phyloP scores from a whole-genome alignment of 2,329 filamentous ascomycete genomes.

The Dactylonectria estremocensis region DNA sequence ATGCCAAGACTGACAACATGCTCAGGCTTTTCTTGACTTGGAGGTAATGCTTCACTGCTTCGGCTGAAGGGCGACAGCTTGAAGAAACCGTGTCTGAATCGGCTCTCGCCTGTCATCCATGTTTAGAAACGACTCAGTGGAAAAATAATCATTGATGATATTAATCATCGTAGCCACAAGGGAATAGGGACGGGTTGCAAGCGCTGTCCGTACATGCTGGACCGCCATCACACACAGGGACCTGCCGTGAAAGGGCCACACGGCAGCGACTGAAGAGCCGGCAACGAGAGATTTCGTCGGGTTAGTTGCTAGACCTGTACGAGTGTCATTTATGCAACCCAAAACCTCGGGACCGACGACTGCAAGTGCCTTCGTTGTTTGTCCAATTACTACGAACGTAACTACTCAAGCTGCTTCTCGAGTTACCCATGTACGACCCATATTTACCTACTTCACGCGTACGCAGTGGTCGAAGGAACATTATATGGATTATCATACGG shows the following conservation, averaged over 20 bases:
- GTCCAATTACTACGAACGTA: background rate
- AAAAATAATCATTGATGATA: background rate
- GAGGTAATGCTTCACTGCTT: background rate
- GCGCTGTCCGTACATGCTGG: constrained; percentile 3
- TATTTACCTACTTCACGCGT: too few relatives aligned
- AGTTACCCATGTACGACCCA: constrained; percentile 3
- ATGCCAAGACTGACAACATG: constrained; percentile 30
- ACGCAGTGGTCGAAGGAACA: background rate
- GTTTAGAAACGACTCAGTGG: background rate
- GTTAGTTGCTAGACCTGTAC: background rate
- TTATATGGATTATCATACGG: background rate
- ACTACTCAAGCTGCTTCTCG: background rate
- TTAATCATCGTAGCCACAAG: background rate
- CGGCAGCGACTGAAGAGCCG: constrained; percentile 27
- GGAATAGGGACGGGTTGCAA: constrained; percentile 8
- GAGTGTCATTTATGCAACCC: constrained; percentile 33
- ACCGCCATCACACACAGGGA: constrained; percentile 15
- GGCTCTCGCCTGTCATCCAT: background rate
- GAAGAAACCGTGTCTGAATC: background rate
- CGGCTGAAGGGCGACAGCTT: constrained; percentile 8
- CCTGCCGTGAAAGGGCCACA: constrained; percentile 38
- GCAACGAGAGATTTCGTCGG: constrained; percentile 14
- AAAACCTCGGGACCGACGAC: constrained; percentile 36
- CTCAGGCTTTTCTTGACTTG: background rate
- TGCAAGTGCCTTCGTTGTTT: constrained; percentile 21